Percentiles rank a stretch among this genome's conserved stretches.
Conservation (phyloP, 75 land plant species). For the Pinus albicaulis region DNA sequence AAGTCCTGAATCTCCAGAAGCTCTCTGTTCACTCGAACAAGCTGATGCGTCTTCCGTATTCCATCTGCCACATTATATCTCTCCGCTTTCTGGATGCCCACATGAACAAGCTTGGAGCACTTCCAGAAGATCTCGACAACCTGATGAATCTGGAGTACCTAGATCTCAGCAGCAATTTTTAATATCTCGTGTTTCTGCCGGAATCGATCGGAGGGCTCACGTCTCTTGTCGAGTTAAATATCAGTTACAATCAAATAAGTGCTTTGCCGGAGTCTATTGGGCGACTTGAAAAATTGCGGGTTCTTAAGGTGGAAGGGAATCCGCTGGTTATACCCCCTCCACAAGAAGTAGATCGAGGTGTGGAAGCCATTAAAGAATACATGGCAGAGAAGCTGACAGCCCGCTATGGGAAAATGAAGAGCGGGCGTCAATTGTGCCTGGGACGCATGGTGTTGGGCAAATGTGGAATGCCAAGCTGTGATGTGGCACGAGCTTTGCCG, state of each 20-base stretch:
- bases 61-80: slow-evolving; percentile 55
- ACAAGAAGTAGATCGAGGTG: slow-evolving; percentile 54
- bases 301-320: slow-evolving; percentile 67
- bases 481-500: too few relatives aligned
- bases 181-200: slow-evolving; percentile 43
- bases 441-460: not conserved
- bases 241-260: slow-evolving; percentile 60
- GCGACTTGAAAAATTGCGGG: slow-evolving; percentile 54
- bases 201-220: slow-evolving; percentile 66
- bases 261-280: slow-evolving; percentile 63
- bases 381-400: slow-evolving; percentile 18
- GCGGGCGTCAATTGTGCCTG: not conserved
- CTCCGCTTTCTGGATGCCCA: slow-evolving; percentile 67
- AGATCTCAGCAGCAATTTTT: slow-evolving; percentile 71
- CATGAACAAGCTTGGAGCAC: slow-evolving; percentile 64
- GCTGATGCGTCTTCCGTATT: slow-evolving; percentile 59
- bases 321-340: slow-evolving; percentile 67
- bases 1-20: slow-evolving; percentile 34
- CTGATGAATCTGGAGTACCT: slow-evolving; percentile 59
- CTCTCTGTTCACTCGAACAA: slow-evolving; percentile 79
- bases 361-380: slow-evolving; percentile 51
- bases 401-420: not conserved
- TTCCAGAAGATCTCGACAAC: slow-evolving; percentile 72
- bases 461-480: not conserved
- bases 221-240: slow-evolving; percentile 47